These are phyloP conservation scores for Penicillium steckii DNA, from an alignment of 495 filamentous ascomycete species.

Conservation along the genomic window DNA sequence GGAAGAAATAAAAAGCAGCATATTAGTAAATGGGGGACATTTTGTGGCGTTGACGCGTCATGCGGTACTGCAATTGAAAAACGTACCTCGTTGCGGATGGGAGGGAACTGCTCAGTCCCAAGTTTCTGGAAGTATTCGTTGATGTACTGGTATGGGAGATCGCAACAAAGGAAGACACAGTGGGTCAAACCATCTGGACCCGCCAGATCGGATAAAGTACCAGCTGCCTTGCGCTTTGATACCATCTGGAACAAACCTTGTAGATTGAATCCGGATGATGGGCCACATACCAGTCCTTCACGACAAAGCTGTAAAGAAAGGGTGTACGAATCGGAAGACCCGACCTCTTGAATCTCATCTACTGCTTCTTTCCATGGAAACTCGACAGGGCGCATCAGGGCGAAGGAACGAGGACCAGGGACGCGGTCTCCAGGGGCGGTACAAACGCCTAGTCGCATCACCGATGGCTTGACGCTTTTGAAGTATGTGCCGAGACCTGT, in stretches of 20 bases:
- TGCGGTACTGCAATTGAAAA: not conserved
- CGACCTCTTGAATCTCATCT: conserved; percentile 54
- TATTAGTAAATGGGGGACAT: not conserved
- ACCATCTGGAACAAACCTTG: conserved; percentile 54
- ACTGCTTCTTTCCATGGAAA: conserved; percentile 59
- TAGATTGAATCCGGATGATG: conserved; percentile 59
- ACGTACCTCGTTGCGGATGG: conserved; percentile 56
- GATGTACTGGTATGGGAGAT: conserved; percentile 64
- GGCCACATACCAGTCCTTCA: conserved; percentile 58
- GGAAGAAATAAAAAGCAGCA: not conserved
- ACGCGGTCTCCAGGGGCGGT: conserved; percentile 55
- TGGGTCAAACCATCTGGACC: conserved; percentile 47
- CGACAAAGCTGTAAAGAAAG: conserved; percentile 54
- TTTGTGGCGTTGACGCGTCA: not conserved
- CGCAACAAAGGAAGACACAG: conserved; percentile 61
- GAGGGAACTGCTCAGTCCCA: conserved; percentile 47
- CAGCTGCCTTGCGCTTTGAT: conserved; percentile 43
- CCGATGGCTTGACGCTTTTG: conserved; percentile 51
- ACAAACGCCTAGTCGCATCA: conserved; percentile 52
- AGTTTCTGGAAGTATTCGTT: conserved; percentile 59
- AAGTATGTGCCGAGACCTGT: conserved; percentile 56
- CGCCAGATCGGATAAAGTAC: conserved; percentile 41
- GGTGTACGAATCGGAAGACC: conserved; percentile 52
- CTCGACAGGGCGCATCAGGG: conserved; percentile 49
- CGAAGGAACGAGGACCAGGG: conserved; percentile 55